Percentiles rank a stretch among this genome's conserved stretches.
These are phyloP conservation scores for Candida montana DNA, from an alignment of 805 yeast species.

Conservation along the genomic window DNA sequence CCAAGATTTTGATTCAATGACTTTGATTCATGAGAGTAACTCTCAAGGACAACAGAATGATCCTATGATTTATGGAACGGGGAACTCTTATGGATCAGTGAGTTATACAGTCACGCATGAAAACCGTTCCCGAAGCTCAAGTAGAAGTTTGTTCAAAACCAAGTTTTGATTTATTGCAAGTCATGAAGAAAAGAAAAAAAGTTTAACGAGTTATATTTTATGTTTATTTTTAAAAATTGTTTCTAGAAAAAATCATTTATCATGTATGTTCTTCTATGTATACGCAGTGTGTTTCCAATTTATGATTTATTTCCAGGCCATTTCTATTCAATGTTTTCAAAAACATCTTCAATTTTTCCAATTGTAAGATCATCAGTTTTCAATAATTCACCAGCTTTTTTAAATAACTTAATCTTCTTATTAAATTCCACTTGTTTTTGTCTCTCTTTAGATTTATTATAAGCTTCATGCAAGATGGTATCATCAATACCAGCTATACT, in stretches of 20 bases:
- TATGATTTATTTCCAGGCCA: no score
- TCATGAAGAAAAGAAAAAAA: not conserved
- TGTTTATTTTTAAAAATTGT: no score
- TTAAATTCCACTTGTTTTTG: conserved; percentile 42
- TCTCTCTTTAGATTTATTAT: conserved; percentile 78
- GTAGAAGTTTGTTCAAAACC: conserved; percentile 28
- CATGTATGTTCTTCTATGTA: no score
- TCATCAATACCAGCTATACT: conserved; percentile 88
- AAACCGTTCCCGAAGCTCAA: conserved; percentile 34
- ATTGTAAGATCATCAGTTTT: not conserved
- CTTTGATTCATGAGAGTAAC: conserved; percentile 66
- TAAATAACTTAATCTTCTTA: not conserved
- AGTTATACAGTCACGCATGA: conserved; percentile 33
- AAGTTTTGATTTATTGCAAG: conserved; percentile 13
- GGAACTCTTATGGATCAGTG: conserved; percentile 36
- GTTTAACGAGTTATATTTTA: not conserved
- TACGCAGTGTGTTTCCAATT: no score
- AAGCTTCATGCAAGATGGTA: conserved; percentile 86
- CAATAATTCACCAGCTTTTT: not conserved
- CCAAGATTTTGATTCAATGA: conserved; percentile 78
- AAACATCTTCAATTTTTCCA: not conserved
- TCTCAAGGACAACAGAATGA: conserved; percentile 33
- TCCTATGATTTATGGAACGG: conserved; percentile 42
- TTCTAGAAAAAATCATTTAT: no score
- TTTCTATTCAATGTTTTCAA: conserved; percentile 1